phyloP scores from a whole-genome alignment of 2,329 filamentous ascomycete species.

The Colletotrichum lupini region DNA sequence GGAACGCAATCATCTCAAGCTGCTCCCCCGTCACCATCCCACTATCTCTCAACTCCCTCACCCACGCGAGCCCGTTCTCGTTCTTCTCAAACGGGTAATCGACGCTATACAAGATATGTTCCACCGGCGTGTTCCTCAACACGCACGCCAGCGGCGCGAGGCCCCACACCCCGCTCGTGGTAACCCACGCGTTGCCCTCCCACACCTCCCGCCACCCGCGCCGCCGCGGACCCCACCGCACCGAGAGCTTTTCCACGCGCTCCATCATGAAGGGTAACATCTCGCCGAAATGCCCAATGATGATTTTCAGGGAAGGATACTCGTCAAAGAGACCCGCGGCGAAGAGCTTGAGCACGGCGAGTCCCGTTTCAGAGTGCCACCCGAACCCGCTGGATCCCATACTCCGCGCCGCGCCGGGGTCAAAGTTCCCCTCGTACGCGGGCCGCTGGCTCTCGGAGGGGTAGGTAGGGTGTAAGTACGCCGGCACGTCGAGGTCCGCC shows the following conservation, averaged over 20 bases:
- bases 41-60: conserved; percentile 59
- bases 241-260: conserved; percentile 48
- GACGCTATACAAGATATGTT: conserved; percentile 65
- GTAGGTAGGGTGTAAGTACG: conserved; percentile 70
- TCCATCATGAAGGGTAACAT: conserved; percentile 66
- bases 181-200: conserved; percentile 67
- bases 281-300: conserved; percentile 29
- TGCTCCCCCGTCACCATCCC: conserved; percentile 60
- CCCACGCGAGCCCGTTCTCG: conserved; percentile 58
- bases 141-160: conserved; percentile 58
- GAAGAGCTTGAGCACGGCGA: conserved; percentile 39
- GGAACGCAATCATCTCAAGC: conserved; percentile 59
- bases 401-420: conserved; percentile 40
- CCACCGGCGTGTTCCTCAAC: conserved; percentile 56
- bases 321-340: conserved; percentile 22
- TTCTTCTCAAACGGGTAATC: conserved; percentile 67
- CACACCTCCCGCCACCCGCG: conserved; percentile 60
- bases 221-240: conserved; percentile 44
- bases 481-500: conserved; percentile 69
- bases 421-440: conserved; percentile 43
- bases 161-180: conserved; percentile 65
- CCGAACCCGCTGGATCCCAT: conserved; percentile 57
- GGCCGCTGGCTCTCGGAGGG: conserved; percentile 43
- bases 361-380: conserved; percentile 62
- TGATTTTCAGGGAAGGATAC: conserved; percentile 7